Evolutionary conservation across 2,329 filamentous ascomycete genomes (phyloP).

Genomic region (Pseudocercospora eumusae): DNA sequence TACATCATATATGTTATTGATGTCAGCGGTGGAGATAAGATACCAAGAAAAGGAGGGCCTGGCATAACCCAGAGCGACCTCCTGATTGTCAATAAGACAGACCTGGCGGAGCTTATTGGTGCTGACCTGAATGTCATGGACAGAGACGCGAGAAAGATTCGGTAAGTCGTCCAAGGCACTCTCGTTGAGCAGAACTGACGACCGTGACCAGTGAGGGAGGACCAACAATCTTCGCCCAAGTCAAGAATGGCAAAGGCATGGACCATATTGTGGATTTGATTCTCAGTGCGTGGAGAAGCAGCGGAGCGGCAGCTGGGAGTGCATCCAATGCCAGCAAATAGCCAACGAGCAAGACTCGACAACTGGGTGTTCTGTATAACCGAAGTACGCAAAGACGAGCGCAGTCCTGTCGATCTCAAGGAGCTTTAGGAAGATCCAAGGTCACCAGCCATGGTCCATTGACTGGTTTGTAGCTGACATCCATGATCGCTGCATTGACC

Average conservation of each 20-base stretch:
- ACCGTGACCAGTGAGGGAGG: slow-evolving; percentile 71
- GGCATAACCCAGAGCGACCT: slow-evolving; percentile 96
- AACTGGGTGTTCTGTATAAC: background rate
- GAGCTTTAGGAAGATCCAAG: slow-evolving; percentile 45
- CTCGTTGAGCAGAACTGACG: background rate
- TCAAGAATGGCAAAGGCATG: slow-evolving; percentile 87
- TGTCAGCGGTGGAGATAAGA: slow-evolving; percentile 93
- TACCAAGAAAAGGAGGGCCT: slow-evolving; percentile 91
- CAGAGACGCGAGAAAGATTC: slow-evolving; percentile 86
- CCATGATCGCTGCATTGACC: slow-evolving; percentile 61
- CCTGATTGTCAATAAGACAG: slow-evolving; percentile 95
- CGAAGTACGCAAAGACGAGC: background rate
- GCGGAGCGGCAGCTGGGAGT: slow-evolving; percentile 61
- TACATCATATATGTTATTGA: slow-evolving; percentile 99
- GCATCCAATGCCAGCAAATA: slow-evolving; percentile 13
- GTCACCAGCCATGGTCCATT: slow-evolving; percentile 61
- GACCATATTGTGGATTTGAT: slow-evolving; percentile 87
- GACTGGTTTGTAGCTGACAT: slow-evolving; percentile 48
- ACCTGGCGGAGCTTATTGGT: slow-evolving; percentile 84
- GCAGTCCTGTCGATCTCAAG: background rate
- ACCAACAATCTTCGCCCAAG: slow-evolving; percentile 92
- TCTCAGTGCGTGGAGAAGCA: slow-evolving; percentile 86
- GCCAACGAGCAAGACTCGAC: background rate
- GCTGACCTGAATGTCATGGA: slow-evolving; percentile 94
- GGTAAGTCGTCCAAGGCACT: slow-evolving; percentile 30